Evolutionary conservation across 2,329 filamentous ascomycete genomes (phyloP).

Genomic region (Paraconiothyrium sp.): DNA sequence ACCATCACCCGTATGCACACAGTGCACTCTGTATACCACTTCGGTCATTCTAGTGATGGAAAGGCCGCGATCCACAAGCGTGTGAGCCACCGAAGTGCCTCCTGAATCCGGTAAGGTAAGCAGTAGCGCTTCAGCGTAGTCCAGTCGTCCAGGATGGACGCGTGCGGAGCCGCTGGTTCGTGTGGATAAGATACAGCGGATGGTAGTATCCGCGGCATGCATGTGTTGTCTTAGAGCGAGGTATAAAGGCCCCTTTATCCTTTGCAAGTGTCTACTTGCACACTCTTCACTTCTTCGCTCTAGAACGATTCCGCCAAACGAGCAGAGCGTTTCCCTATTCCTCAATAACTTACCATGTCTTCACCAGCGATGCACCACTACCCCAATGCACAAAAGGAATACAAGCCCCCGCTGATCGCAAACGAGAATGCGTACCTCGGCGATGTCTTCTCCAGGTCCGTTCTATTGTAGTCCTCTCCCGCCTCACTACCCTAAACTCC

Average conservation of each 20-base stretch:
- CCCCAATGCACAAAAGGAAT: slow-evolving; percentile 66
- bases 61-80: slow-evolving; percentile 10
- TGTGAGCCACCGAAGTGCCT: slow-evolving; percentile 7
- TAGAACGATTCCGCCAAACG: neutral
- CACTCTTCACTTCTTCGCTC: neutral
- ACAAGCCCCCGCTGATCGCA: slow-evolving; percentile 71
- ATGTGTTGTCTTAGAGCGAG: neutral
- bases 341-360: slow-evolving; percentile 27
- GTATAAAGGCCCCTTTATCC: neutral
- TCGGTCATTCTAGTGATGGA: slow-evolving; percentile 19
- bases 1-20: slow-evolving; percentile 17
- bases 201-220: slow-evolving; percentile 3
- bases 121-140: slow-evolving; percentile 1
- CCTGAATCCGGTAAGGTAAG: slow-evolving; percentile 20
- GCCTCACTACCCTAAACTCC: neutral
- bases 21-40: slow-evolving; percentile 3
- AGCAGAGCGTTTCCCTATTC: neutral
- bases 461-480: neutral
- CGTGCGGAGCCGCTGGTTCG: slow-evolving; percentile 6
- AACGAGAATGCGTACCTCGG: slow-evolving; percentile 75
- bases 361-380: slow-evolving; percentile 61
- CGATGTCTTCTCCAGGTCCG: slow-evolving; percentile 66
- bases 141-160: neutral
- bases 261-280: neutral
- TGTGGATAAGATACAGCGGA: slow-evolving; percentile 1